A percentile compares a stretch with the other conserved stretches of the same genome.
Conservation (phyloP, 805 yeast species). For the Yarrowia porcina region DNA sequence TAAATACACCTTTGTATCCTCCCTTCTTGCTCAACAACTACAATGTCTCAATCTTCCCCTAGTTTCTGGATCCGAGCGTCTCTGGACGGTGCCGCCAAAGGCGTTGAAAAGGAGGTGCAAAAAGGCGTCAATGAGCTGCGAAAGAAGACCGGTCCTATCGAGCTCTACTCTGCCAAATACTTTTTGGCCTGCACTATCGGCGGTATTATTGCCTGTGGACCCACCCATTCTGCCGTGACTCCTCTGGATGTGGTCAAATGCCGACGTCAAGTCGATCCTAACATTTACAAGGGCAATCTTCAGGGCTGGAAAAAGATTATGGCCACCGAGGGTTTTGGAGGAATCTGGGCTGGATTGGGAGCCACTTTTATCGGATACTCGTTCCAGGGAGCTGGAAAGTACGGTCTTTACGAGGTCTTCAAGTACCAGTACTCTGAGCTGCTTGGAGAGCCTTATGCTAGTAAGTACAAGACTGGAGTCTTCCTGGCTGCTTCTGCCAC, state of each 20-base stretch:
- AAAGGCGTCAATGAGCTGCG: conserved; percentile 10
- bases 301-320: conserved; percentile 80
- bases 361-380: conserved; percentile 94
- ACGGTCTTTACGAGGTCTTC: conserved; percentile 91
- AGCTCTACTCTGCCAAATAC: conserved; percentile 56
- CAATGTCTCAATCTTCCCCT: conserved; percentile 14
- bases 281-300: conserved; percentile 67
- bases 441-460: conserved; percentile 60
- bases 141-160: conserved; percentile 40
- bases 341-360: conserved; percentile 82
- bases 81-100: conserved; percentile 35
- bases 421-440: conserved; percentile 70
- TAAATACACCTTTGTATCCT: background rate
- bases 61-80: conserved; percentile 37
- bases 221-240: conserved; percentile 90
- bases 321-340: conserved; percentile 67
- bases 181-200: conserved; percentile 69
- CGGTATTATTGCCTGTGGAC: conserved; percentile 85
- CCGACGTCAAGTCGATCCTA: conserved; percentile 81
- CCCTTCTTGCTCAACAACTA: background rate
- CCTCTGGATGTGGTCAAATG: conserved; percentile 93
- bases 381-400: conserved; percentile 95
- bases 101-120: conserved; percentile 35
- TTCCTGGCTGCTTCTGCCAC: conserved; percentile 84
- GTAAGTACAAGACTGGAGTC: conserved; percentile 65